Evolutionary conservation across 2,329 filamentous ascomycete species (phyloP).

Genomic region (Emergomyces africanus): DNA sequence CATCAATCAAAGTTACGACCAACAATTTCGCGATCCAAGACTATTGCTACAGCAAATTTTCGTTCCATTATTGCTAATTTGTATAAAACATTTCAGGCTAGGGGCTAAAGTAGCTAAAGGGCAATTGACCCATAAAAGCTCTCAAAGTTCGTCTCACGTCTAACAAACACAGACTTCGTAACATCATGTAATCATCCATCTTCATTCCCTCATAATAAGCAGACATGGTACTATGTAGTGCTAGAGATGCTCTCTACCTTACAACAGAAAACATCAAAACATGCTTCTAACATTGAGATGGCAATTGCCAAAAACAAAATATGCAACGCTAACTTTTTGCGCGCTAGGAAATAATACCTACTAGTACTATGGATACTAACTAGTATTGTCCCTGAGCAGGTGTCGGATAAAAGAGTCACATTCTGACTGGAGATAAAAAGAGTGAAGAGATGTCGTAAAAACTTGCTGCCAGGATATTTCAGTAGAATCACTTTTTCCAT

Average conservation of each 20-base stretch:
- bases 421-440: background rate
- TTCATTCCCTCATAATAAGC: background rate
- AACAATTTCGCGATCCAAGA: background rate
- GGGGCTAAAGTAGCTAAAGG: background rate
- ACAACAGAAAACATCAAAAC: background rate
- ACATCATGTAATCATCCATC: constrained; percentile 2
- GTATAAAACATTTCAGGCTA: background rate
- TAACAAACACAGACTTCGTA: background rate
- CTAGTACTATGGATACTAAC: no score
- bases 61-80: background rate
- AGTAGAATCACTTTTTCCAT: background rate
- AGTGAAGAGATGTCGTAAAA: background rate
- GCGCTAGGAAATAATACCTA: background rate
- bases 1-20: background rate
- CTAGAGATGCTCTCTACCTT: background rate
- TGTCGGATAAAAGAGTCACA: background rate
- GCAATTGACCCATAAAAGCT: background rate
- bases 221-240: constrained; percentile 1
- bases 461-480: background rate
- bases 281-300: background rate
- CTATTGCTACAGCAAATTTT: background rate
- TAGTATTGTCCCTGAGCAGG: background rate
- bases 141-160: background rate
- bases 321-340: background rate
- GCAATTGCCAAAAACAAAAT: background rate